Evolutionary conservation across 768 basidiomycete genomes (phyloP).

Genomic region (Leccinellum luteum): DNA sequence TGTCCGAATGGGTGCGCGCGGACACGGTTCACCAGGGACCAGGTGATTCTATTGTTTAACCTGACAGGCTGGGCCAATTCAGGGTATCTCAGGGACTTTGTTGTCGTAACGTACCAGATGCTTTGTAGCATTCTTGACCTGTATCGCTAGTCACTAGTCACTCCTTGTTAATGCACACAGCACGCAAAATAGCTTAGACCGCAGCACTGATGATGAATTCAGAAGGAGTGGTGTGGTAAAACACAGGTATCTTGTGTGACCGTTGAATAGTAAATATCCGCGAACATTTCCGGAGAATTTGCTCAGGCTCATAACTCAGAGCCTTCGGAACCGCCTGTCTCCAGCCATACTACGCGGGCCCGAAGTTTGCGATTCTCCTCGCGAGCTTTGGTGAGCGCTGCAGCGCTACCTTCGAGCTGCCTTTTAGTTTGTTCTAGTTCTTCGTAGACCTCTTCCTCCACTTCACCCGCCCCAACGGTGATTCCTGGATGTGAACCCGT

Average conservation of each 20-base stretch:
- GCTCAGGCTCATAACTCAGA: conserved; percentile 28
- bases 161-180: background rate
- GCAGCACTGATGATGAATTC: conserved; percentile 6
- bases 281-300: conserved; percentile 12
- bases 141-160: conserved; percentile 17
- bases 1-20: conserved; percentile 54
- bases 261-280: conserved; percentile 2
- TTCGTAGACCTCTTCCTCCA: conserved; percentile 54
- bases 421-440: conserved; percentile 48
- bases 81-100: background rate
- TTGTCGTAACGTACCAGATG: background rate
- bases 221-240: conserved; percentile 9
- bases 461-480: conserved; percentile 70
- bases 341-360: conserved; percentile 35
- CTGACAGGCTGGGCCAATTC: conserved; percentile 5
- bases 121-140: conserved; percentile 1
- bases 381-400: conserved; percentile 43
- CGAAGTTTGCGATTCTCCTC: conserved; percentile 57
- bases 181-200: background rate
- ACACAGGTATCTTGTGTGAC: conserved; percentile 8
- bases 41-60: conserved; percentile 10
- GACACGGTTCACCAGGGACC: conserved; percentile 31
- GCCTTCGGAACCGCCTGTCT: conserved; percentile 34
- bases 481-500: conserved; percentile 47
- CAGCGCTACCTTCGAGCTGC: conserved; percentile 44